A percentile compares a stretch with the other conserved stretches of the same genome.
These are phyloP conservation scores for Exophiala sp. DNA, from an alignment of 2,329 filamentous ascomycete species.

Conservation along the genomic window DNA sequence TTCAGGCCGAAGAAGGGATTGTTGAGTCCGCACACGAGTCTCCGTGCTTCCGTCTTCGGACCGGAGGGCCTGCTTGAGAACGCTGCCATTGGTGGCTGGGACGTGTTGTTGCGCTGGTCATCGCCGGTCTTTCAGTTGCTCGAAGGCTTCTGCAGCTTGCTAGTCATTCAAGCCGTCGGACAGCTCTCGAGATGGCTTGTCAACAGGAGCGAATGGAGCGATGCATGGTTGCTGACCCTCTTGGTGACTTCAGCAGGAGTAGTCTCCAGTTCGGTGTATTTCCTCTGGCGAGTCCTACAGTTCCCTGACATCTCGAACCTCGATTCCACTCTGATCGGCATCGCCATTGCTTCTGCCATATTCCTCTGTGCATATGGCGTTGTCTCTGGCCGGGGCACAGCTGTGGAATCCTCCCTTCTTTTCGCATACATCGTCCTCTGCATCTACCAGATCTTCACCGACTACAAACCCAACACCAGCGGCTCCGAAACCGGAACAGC, in stretches of 20 bases:
- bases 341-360: slow-evolving; percentile 84
- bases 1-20: slow-evolving; percentile 59
- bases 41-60: slow-evolving; percentile 85
- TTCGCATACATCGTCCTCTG: slow-evolving; percentile 98
- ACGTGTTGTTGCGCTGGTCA: slow-evolving; percentile 79
- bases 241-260: slow-evolving; percentile 83
- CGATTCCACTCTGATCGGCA: slow-evolving; percentile 86
- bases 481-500: slow-evolving; percentile 46
- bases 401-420: slow-evolving; percentile 86
- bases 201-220: slow-evolving; percentile 77
- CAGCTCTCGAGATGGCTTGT: slow-evolving; percentile 94
- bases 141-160: slow-evolving; percentile 91
- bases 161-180: slow-evolving; percentile 91
- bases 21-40: slow-evolving; percentile 49
- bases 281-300: slow-evolving; percentile 87
- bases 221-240: slow-evolving; percentile 93
- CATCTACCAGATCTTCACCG: slow-evolving; percentile 98
- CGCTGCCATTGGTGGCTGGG: slow-evolving; percentile 77
- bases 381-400: slow-evolving; percentile 85
- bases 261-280: slow-evolving; percentile 90
- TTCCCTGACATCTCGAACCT: slow-evolving; percentile 91
- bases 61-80: slow-evolving; percentile 74
- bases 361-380: slow-evolving; percentile 94
- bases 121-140: slow-evolving; percentile 89
- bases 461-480: slow-evolving; percentile 79